Evolutionary conservation across 768 basidiomycete genomes (phyloP).

Genomic region (Termitomyces sp.): DNA sequence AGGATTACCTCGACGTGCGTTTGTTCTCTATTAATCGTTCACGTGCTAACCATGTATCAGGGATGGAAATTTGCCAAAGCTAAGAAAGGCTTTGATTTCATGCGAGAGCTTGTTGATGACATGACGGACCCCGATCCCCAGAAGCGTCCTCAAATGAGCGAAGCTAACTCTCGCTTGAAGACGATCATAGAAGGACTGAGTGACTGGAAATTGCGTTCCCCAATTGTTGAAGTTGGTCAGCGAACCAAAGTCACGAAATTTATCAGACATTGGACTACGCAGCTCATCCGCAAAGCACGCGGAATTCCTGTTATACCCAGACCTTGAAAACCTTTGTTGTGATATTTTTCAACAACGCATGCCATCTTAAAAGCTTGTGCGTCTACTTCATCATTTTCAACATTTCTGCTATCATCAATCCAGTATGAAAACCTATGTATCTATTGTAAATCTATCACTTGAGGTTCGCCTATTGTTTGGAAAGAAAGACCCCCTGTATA

Average conservation of each 20-base stretch:
- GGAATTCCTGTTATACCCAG: slow-evolving; percentile 1
- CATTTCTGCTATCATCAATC: no score
- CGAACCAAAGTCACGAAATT: neutral
- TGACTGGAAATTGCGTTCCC: neutral
- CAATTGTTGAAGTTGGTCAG: neutral
- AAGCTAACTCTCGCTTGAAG: neutral
- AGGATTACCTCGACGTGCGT: slow-evolving; percentile 1
- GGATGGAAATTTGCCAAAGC: neutral
- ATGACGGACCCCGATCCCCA: neutral
- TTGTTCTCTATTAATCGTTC: neutral
- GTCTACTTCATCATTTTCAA: no score
- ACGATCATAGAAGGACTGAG: neutral
- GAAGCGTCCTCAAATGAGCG: neutral
- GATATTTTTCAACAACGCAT: no score
- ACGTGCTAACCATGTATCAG: neutral
- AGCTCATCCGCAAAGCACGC: neutral
- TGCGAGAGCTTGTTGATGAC: neutral
- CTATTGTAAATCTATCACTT: no score
- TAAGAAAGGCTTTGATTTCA: slow-evolving; percentile 1
- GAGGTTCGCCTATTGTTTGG: no score
- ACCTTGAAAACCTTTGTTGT: neutral
- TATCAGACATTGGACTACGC: neutral
- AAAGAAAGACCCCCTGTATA: no score
- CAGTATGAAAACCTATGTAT: no score
- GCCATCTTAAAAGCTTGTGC: no score